Percentiles rank a stretch among this genome's conserved stretches.
These are phyloP conservation scores for Withania somnifera DNA, from an alignment of 305 asterid genomes.

Conservation along the genomic window DNA sequence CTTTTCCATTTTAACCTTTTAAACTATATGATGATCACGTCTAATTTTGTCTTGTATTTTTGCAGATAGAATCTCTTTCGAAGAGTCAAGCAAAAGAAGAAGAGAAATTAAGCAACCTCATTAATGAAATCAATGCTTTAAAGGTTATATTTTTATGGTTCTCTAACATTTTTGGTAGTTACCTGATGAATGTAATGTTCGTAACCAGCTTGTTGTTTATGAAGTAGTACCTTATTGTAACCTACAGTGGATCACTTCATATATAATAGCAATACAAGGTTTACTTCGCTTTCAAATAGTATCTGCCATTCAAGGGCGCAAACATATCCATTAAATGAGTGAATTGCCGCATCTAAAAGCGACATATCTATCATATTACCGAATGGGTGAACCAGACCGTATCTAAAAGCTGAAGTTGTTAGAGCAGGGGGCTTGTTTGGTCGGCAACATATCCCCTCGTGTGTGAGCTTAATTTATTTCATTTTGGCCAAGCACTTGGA, in stretches of 20 bases:
- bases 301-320: background rate
- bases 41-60: conserved; percentile 4
- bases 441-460: background rate
- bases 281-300: background rate
- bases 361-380: background rate
- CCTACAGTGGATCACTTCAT: background rate
- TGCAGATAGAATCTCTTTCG: conserved; percentile 65
- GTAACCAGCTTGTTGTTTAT: background rate
- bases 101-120: conserved; percentile 35
- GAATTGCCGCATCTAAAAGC: background rate
- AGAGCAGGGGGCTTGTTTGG: background rate
- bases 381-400: background rate
- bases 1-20: background rate
- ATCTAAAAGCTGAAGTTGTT: background rate
- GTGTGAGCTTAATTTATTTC: background rate
- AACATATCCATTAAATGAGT: background rate
- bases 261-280: background rate
- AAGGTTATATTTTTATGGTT: conserved; percentile 33
- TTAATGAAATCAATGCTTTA: conserved; percentile 53
- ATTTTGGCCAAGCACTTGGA: background rate
- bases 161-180: background rate
- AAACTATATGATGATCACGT: conserved; percentile 9
- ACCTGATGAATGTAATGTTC: background rate
- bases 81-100: conserved; percentile 54
- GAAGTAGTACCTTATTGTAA: background rate